Percentiles rank a stretch among this genome's conserved stretches.
These are phyloP conservation scores for Cupressus sempervirens DNA, from an alignment of 75 land plant species.

Conservation along the genomic window DNA sequence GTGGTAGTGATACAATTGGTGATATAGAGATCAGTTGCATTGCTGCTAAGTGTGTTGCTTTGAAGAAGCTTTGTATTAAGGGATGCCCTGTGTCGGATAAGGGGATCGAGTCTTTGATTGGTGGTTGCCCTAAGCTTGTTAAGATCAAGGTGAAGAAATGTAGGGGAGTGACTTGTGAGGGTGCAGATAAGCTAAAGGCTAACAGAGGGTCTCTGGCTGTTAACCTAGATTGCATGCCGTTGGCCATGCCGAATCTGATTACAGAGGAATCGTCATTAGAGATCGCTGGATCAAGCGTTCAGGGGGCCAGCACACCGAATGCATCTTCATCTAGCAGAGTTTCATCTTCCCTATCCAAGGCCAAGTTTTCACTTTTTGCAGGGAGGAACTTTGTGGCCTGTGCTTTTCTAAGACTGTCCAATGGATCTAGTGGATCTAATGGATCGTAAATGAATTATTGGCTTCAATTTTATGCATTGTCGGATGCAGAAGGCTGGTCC, in stretches of 20 bases:
- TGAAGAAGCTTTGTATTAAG: conserved; percentile 91
- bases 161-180: conserved; percentile 64
- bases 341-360: conserved; percentile 27
- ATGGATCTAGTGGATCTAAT: conserved; percentile 1
- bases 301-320: background rate
- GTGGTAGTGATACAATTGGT: conserved; percentile 86
- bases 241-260: conserved; percentile 19
- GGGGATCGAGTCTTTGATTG: conserved; percentile 73
- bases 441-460: background rate
- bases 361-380: conserved; percentile 29
- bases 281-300: conserved; percentile 12
- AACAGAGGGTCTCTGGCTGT: conserved; percentile 52
- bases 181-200: conserved; percentile 55
- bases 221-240: conserved; percentile 35
- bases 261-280: conserved; percentile 23
- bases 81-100: conserved; percentile 80
- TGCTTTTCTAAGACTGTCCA: conserved; percentile 46
- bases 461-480: background rate
- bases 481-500: background rate
- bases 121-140: conserved; percentile 80
- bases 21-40: conserved; percentile 78
- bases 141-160: conserved; percentile 96
- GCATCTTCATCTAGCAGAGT: conserved; percentile 20
- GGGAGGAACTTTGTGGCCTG: conserved; percentile 48
- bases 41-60: conserved; percentile 50